Base-by-base conservation (phyloP, 768 basidiomycete species). In the Xerocomellus amylosporus region DNA sequence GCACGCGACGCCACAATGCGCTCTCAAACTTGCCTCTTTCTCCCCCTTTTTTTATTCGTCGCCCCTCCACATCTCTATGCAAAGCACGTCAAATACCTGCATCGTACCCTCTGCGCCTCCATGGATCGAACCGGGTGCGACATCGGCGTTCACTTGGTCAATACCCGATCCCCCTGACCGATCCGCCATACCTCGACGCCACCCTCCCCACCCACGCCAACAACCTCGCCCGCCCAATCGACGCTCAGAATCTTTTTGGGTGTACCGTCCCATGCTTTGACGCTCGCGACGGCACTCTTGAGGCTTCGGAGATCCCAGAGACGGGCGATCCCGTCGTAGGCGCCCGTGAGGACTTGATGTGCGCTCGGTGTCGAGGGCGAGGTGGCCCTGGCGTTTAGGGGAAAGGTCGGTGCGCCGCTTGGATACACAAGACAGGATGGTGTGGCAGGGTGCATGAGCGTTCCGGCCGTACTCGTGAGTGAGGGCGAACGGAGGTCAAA, bases 281-380 rank as follows among this genome's bases (percentile, higher is more conserved):
- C 86, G 54, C 75, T 82, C 20, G 86, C 77, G 42, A 92, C 75
- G 1, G 87, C 81, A 14, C 77, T 74, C 60, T 85, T 84, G 15
- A 78, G 75, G 60, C 86, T 91, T 5, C 89, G 77, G 24, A 90
- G 64, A 65, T 93, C 90, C 88, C 89, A 93, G 4, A 93, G 65
- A 5, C 89, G 76, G 0, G 85, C 87, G 2, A 85, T 72, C 12
- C 91, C 89, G 53, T 93, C 90, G 64, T 93, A 90, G 0, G 84
- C 80, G 5, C 88, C 91, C 0, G 81, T 88, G 19, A 86, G 73
- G 10, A 89, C 73, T 63, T 88, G 87, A 30, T 84, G 66, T 19
- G 66, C 58, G 3, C 30, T 34, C 15, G 26, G 2, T 1, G 1
- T 24, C 28, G 19, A 2, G 2, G 30, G 4, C 24, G 8, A 8